phyloP scores from a whole-genome alignment of 78 protist genomes.

The slime mould (Dictyostelium discoideum) region DNA sequence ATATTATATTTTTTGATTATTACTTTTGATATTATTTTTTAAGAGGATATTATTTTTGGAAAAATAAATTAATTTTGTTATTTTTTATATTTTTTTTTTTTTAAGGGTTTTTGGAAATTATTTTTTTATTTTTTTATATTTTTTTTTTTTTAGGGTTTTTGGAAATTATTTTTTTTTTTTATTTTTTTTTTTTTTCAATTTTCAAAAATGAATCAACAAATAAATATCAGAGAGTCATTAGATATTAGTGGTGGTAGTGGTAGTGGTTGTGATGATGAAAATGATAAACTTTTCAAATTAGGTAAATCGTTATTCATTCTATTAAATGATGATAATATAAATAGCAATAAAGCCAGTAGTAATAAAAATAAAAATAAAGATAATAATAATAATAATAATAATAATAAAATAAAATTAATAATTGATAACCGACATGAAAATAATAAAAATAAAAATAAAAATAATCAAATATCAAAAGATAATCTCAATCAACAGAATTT shows the following conservation, averaged over 20 bases:
- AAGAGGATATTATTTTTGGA: too few species aligned
- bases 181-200: neutral
- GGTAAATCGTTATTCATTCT: slow-evolving; percentile 6
- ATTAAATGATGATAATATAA: neutral
- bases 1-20: too few species aligned
- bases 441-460: neutral
- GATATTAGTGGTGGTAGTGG: neutral
- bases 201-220: neutral
- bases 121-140: neutral
- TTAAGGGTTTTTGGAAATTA: neutral
- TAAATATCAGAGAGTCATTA: neutral
- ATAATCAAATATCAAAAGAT: neutral
- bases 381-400: neutral
- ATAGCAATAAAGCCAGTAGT: neutral
- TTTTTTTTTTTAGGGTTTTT: neutral
- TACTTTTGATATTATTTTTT: too few species aligned
- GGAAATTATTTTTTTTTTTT: neutral
- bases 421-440: neutral
- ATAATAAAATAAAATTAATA: neutral
- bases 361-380: too few species aligned
- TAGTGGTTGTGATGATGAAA: neutral
- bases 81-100: neutral
- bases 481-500: neutral
- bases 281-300: neutral
- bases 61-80: too few species aligned